Conservation (phyloP, 2,329 filamentous ascomycete genomes). For the Pseudogymnoascus sp. region DNA sequence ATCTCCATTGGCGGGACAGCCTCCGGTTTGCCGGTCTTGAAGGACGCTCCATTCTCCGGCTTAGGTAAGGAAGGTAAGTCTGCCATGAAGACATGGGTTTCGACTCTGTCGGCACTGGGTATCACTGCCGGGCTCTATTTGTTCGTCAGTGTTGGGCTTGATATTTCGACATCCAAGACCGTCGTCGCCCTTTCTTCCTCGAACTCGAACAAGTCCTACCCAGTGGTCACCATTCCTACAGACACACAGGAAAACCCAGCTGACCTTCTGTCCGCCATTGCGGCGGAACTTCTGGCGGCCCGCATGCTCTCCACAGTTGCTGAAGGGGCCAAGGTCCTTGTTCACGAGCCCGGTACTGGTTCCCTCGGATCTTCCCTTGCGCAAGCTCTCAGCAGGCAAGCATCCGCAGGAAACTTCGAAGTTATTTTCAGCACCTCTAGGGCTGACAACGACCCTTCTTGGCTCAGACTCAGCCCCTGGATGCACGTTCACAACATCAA, state of each 20-base stretch:
- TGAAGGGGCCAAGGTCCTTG: slow-evolving; percentile 9
- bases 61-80: slow-evolving; percentile 10
- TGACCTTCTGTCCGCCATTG: slow-evolving; percentile 9
- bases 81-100: slow-evolving; percentile 12
- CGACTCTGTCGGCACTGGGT: slow-evolving; percentile 13
- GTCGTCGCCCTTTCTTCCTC: slow-evolving; percentile 13
- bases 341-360: slow-evolving; percentile 12
- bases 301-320: slow-evolving; percentile 7
- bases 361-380: slow-evolving; percentile 11
- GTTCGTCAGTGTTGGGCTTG: slow-evolving; percentile 12
- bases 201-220: slow-evolving; percentile 13
- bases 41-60: slow-evolving; percentile 10
- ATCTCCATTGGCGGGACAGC: slow-evolving; percentile 10
- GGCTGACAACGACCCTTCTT: slow-evolving; percentile 11
- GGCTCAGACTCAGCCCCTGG: slow-evolving; percentile 13
- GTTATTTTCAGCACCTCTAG: slow-evolving; percentile 13
- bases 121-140: slow-evolving; percentile 13
- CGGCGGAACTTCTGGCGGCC: slow-evolving; percentile 8
- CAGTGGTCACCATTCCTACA: slow-evolving; percentile 12
- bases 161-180: slow-evolving; percentile 11
- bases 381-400: slow-evolving; percentile 12
- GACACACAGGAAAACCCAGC: slow-evolving; percentile 10
- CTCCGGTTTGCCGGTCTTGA: slow-evolving; percentile 10
- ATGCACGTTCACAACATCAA: slow-evolving; percentile 12
- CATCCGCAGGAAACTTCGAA: slow-evolving; percentile 11